Percentiles rank a stretch among this genome's conserved stretches.
These are phyloP conservation scores for Phytophthora sp. DNA, from an alignment of 352 stramenopile genomes.

Conservation along the genomic window DNA sequence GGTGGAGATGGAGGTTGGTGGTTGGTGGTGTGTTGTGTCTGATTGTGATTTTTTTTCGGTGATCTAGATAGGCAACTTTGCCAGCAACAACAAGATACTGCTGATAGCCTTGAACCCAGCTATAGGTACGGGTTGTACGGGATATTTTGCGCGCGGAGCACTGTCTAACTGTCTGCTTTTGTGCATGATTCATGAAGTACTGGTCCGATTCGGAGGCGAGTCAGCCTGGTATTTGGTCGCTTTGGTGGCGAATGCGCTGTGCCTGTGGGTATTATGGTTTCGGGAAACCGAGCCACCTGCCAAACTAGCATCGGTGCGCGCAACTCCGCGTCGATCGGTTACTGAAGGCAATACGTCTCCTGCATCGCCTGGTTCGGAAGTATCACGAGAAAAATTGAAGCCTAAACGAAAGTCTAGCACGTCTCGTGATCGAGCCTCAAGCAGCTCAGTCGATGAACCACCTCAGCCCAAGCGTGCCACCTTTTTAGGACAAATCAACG, in stretches of 20 bases:
- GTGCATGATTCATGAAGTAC: conserved; percentile 32
- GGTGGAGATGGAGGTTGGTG: neutral
- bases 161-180: too few relatives aligned
- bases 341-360: conserved; percentile 1
- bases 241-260: conserved; percentile 48
- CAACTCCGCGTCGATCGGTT: neutral
- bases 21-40: neutral
- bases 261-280: conserved; percentile 55
- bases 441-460: conserved; percentile 2
- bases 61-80: conserved; percentile 15
- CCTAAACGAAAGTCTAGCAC: neutral
- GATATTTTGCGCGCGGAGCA: too few relatives aligned
- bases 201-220: conserved; percentile 49
- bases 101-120: conserved; percentile 50
- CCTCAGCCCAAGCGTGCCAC: conserved; percentile 1
- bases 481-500: conserved; percentile 41
- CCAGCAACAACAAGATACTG: conserved; percentile 31
- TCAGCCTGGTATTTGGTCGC: conserved; percentile 27
- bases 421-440: conserved; percentile 3
- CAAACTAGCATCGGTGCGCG: neutral
- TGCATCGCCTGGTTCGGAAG: conserved; percentile 3
- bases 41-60: neutral
- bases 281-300: conserved; percentile 2
- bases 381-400: conserved; percentile 8
- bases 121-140: conserved; percentile 33